phyloP scores from a whole-genome alignment of 352 stramenopile species.

The Phytopythium sindhum region DNA sequence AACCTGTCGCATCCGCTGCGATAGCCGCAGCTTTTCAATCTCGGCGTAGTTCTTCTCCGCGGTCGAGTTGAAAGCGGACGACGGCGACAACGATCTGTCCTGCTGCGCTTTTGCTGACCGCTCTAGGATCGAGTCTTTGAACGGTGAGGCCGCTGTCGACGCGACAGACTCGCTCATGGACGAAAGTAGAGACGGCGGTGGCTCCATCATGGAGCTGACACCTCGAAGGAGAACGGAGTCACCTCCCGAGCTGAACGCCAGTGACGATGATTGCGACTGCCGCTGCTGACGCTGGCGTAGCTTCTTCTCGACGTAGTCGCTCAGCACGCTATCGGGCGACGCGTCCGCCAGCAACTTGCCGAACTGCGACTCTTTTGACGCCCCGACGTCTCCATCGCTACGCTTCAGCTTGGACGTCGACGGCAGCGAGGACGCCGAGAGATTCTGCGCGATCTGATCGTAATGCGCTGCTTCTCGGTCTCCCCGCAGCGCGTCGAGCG shows the following conservation, averaged over 20 bases:
- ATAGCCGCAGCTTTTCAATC: constrained; percentile 60
- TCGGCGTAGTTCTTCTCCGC: constrained; percentile 49
- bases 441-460: constrained; percentile 4
- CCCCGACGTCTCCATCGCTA: neutral
- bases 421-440: constrained; percentile 2
- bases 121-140: constrained; percentile 34
- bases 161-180: constrained; percentile 21
- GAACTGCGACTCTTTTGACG: constrained; percentile 21
- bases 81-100: neutral
- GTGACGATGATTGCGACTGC: neutral
- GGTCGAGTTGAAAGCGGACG: constrained; percentile 21
- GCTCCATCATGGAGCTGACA: constrained; percentile 24
- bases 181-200: constrained; percentile 33
- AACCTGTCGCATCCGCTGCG: constrained; percentile 63
- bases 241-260: neutral
- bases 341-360: constrained; percentile 44
- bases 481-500: constrained; percentile 43
- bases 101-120: neutral
- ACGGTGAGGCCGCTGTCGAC: constrained; percentile 11
- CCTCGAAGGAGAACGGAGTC: neutral
- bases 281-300: constrained; percentile 31
- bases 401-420: constrained; percentile 10
- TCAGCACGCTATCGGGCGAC: constrained; percentile 49
- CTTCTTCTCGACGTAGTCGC: constrained; percentile 68
- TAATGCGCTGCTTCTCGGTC: constrained; percentile 22